Base-by-base conservation (phyloP, 352 stramenopile species). In the Phytophthora cactorum region DNA sequence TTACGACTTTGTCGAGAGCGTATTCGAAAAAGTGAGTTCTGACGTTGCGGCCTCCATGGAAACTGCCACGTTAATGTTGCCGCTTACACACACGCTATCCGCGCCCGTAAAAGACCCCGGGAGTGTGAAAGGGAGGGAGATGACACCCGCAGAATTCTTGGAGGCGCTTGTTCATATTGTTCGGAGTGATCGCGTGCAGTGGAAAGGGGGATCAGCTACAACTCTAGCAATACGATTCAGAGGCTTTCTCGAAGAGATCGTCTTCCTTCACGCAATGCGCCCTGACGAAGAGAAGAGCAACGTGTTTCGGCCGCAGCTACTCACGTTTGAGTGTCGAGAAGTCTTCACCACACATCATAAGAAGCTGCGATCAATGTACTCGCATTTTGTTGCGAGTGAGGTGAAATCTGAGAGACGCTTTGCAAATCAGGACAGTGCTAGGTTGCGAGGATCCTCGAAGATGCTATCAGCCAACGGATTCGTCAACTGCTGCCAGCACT, bases 141-240 rank as follows among this genome's bases (percentile, higher is more conserved):
- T 91, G 82, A 88, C 80, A 3, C 77, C 80, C 0, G 78, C 70
- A 9, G 82, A 92, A 57, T 92, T 92, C 46, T 75, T 92, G 12
- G 81, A 92, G 47, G 78, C 78, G 11, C 68, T 92, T 11, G 68
- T 90, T 12, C 72, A 87, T 47, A 81, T 92, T 12, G 71, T 73
- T 27, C 56, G 57, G 11, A 90, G 80, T 59, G 75, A 74, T 53
- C 72, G 69, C 47, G 50, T 87, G 17, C 43, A 65, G 36, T 65
- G 56, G 62, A 59, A 51, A 60, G 49, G 36, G 55, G 61, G 12
- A 15, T 3, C 53, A 45, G 2, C 15, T 17, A 45, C 68, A 29
- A 57, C 70, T 8, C 59, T 92, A 2, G 72, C 73, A 0, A 67
- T 82, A 57, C 76, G 80, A 8, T 74, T 90, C 46, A 67, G 79